Conservation (phyloP, 2,329 filamentous ascomycete genomes). For the Metarhizium humberi region DNA sequence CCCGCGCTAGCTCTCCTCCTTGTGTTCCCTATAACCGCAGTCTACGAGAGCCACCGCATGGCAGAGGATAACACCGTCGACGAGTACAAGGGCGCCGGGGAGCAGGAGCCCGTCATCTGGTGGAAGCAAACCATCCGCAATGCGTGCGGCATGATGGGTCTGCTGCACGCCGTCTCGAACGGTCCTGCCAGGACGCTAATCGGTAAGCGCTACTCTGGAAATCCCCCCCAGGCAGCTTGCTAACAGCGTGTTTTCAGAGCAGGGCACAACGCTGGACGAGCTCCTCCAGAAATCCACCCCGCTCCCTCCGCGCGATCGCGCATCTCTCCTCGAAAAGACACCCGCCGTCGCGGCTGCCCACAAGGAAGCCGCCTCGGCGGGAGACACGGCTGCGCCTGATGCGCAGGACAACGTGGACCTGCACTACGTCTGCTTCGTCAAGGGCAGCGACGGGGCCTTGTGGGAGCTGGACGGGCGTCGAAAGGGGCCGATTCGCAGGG, state of each 20-base stretch:
- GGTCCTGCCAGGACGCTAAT: constrained; percentile 59
- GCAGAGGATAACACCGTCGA: constrained; percentile 58
- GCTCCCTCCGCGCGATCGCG: constrained; percentile 55
- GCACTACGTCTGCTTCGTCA: constrained; percentile 94
- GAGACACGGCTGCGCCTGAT: constrained; percentile 69
- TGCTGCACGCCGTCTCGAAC: constrained; percentile 76
- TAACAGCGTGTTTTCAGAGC: constrained; percentile 21
- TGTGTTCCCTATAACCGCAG: constrained; percentile 75
- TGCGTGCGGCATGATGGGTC: constrained; percentile 82
- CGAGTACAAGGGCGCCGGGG: constrained; percentile 60
- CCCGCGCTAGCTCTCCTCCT: constrained; percentile 83
- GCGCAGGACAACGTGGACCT: constrained; percentile 80
- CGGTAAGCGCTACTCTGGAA: constrained; percentile 19
- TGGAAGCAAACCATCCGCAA: constrained; percentile 93
- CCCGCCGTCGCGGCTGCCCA: constrained; percentile 70
- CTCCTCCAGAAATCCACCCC: constrained; percentile 64
- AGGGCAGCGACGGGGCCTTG: constrained; percentile 52
- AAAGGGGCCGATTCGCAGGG: constrained; percentile 48
- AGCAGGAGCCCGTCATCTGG: constrained; percentile 74
- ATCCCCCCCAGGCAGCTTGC: background rate
- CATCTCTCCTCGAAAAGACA: constrained; percentile 68
- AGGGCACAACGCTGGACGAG: constrained; percentile 47
- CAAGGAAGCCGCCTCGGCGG: constrained; percentile 62
- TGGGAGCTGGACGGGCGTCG: constrained; percentile 53
- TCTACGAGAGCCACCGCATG: constrained; percentile 68